phyloP scores from a whole-genome alignment of 148 eudicot species.

The Suaeda aralocaspica region DNA sequence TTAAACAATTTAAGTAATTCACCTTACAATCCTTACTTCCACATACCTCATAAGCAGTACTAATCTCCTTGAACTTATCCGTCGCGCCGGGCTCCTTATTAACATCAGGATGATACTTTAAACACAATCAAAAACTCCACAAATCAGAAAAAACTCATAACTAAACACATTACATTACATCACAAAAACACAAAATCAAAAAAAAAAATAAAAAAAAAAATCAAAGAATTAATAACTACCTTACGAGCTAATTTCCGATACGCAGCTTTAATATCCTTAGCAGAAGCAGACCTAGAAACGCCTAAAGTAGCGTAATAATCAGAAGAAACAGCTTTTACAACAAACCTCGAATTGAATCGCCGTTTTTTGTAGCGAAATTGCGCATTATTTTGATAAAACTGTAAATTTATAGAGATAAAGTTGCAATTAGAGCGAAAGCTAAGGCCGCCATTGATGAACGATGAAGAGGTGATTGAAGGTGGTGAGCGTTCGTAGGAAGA shows the following conservation, averaged over 20 bases:
- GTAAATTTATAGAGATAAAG: slow-evolving; percentile 19
- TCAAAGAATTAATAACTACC: slow-evolving; percentile 32
- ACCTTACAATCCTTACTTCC: neutral
- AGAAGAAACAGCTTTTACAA: slow-evolving; percentile 50
- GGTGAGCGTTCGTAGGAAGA: neutral
- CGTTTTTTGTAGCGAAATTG: slow-evolving; percentile 35
- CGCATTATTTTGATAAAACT: slow-evolving; percentile 20
- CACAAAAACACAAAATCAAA: no score
- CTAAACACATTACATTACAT: neutral
- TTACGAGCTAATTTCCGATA: slow-evolving; percentile 88
- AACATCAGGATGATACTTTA: slow-evolving; percentile 96
- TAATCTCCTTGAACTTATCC: slow-evolving; percentile 98
- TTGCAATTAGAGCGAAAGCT: slow-evolving; percentile 22
- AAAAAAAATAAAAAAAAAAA: neutral
- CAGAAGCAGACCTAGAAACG: slow-evolving; percentile 58
- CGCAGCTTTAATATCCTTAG: slow-evolving; percentile 85
- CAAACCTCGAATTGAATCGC: slow-evolving; percentile 31
- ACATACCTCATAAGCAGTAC: slow-evolving; percentile 96
- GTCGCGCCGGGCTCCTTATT: slow-evolving; percentile 97
- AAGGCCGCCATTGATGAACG: slow-evolving; percentile 30
- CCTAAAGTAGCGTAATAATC: slow-evolving; percentile 91
- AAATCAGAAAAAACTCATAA: slow-evolving; percentile 21
- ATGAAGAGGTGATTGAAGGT: slow-evolving; percentile 18
- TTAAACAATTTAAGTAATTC: neutral
- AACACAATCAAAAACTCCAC: slow-evolving; percentile 23